Evolutionary conservation across 2,329 filamentous ascomycete genomes (phyloP).

Genomic region (Talaromyces funiculosus): DNA sequence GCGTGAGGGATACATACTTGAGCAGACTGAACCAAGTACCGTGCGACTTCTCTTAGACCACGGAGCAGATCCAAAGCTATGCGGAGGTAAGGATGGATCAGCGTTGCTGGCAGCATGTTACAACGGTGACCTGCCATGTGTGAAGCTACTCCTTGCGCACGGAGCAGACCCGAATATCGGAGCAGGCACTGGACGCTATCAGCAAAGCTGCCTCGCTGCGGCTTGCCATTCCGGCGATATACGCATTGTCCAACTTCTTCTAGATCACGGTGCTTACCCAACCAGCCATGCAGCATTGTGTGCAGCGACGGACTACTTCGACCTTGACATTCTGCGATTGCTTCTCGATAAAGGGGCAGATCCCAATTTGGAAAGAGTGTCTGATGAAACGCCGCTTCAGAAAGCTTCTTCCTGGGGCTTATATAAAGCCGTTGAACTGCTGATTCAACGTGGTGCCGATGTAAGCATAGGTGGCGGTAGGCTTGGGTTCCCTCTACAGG

Average conservation of each 20-base stretch:
- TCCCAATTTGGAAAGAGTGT: neutral
- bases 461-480: neutral
- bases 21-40: neutral
- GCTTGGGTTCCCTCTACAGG: slow-evolving; percentile 1
- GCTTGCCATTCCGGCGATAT: neutral
- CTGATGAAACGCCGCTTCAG: neutral
- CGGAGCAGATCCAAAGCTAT: neutral
- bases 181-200: neutral
- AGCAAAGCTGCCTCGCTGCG: neutral
- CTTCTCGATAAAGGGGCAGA: slow-evolving; percentile 1
- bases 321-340: neutral
- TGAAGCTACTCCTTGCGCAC: neutral
- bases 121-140: neutral
- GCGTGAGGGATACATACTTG: neutral
- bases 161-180: neutral
- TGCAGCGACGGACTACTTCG: neutral
- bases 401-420: neutral
- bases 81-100: neutral
- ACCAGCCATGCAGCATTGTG: neutral
- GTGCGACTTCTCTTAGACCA: neutral
- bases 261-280: neutral
- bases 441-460: slow-evolving; percentile 2
- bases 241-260: neutral
- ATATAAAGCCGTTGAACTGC: neutral
- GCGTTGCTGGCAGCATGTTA: neutral